Base-by-base conservation (phyloP, 305 asterid genomes). In the Fraxinus albicans region DNA sequence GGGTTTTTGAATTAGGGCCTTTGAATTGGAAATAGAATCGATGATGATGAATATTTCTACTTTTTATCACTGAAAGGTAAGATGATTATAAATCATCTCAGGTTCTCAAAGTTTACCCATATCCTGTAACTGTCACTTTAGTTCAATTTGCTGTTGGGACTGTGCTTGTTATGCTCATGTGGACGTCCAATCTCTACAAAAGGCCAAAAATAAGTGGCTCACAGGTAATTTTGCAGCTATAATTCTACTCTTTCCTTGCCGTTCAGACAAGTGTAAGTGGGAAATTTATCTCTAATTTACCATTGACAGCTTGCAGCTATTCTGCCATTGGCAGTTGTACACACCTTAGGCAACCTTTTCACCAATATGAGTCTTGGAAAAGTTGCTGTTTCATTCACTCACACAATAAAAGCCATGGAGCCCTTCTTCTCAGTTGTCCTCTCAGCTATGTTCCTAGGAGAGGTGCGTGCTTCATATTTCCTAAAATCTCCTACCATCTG, bases 281-380 rank as follows among this genome's bases (percentile, higher is more conserved):
- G 17, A 67, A 65, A n/a, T 53, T n/a, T n/a, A 82, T 79, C 50
- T 35, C 25, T 74, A 31, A 13, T 82, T 74, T 5, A 25, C 23
- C 35, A 77, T 84, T 85, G 82, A 87, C 95, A 96, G 98, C 98
- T 96, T 87, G 91, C 72, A 70, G 95, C 92, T 1, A 96, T 96
- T 86, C 91, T 94, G 79, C 99, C 99, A n/a, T 82, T 96, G 90
- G 99, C 98, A 21, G 10, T 93, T 83, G 99, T 94, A 77, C 98
- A 96, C 80, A 91, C 95, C n/a, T 81, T 93, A 82, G 98, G 99
- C 50, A 96, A 96, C 86, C 95, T 96, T 70, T 96, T 96, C 90
- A 96, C 98, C 83, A 96, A 96, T 75, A 91, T 96, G 97, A 96
- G 99, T 89, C 96, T 94, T 34, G 99, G 99, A 85, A 94, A 96